Conservation (phyloP, 2,329 filamentous ascomycete genomes). For the Aaosphaeria pasadenensis region DNA sequence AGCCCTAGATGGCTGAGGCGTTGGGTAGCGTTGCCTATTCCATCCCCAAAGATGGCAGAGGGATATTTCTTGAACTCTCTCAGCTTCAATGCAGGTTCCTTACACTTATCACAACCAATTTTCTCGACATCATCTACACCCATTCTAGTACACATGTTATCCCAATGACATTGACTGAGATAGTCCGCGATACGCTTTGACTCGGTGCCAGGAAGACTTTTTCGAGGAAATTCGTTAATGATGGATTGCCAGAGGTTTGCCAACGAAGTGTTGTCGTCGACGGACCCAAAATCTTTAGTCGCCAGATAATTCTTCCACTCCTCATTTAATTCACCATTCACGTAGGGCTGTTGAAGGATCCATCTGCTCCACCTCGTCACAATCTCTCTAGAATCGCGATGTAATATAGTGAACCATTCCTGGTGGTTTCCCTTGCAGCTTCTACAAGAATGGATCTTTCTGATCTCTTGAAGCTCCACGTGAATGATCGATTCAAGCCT, state of each 20-base stretch:
- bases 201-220: constrained; percentile 4
- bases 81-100: constrained; percentile 3
- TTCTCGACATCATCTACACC: constrained; percentile 4
- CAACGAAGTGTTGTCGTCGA: constrained; percentile 4
- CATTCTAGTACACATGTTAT: constrained; percentile 5
- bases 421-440: constrained; percentile 3
- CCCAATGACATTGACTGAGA: constrained; percentile 4
- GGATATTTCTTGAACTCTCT: constrained; percentile 5
- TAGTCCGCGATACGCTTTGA: constrained; percentile 4
- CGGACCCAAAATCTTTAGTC: constrained; percentile 2
- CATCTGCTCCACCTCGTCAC: constrained; percentile 5
- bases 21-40: constrained; percentile 4
- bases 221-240: constrained; percentile 4
- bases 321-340: constrained; percentile 3
- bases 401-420: constrained; percentile 5
- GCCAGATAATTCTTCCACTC: constrained; percentile 4
- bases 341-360: constrained; percentile 4
- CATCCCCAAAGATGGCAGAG: constrained; percentile 3
- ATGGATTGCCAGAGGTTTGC: constrained; percentile 4
- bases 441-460: constrained; percentile 4
- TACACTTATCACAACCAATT: constrained; percentile 5
- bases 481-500: constrained; percentile 5
- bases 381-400: constrained; percentile 3
- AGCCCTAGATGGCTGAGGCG: constrained; percentile 4
- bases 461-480: constrained; percentile 2